Percentiles rank a stretch among this genome's conserved stretches.
Conservation (phyloP, 2,329 filamentous ascomycete species). For the Chalaropsis ovoidea region DNA sequence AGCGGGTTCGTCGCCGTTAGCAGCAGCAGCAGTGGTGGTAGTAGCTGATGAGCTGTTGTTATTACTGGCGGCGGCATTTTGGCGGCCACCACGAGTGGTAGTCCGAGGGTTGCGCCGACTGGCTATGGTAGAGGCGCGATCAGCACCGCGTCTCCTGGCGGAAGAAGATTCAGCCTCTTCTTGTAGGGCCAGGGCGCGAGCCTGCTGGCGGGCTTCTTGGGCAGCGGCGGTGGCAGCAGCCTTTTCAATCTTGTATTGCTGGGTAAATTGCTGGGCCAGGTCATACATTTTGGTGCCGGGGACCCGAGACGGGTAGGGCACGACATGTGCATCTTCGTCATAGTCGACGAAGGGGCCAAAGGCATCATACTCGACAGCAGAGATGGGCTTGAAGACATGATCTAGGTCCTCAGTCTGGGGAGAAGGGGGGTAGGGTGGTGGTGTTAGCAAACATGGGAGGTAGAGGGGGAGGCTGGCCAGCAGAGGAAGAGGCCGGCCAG, state of each 20-base stretch:
- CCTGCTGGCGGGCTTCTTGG: conserved; percentile 24
- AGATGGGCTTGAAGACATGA: conserved; percentile 39
- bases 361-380: conserved; percentile 37
- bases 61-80: conserved; percentile 26
- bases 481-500: not conserved
- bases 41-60: conserved; percentile 28
- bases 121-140: conserved; percentile 28
- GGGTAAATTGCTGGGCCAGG: conserved; percentile 31
- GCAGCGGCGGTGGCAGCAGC: conserved; percentile 28
- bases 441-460: conserved; percentile 20
- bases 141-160: conserved; percentile 23
- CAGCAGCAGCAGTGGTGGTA: conserved; percentile 24
- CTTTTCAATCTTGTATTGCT: conserved; percentile 32
- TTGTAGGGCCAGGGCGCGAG: conserved; percentile 19
- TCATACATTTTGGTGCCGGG: conserved; percentile 38
- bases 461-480: not conserved
- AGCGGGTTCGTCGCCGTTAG: conserved; percentile 20
- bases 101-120: conserved; percentile 38
- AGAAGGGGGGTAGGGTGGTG: conserved; percentile 22
- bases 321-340: conserved; percentile 35
- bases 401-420: conserved; percentile 37
- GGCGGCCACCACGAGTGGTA: conserved; percentile 27
- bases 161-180: conserved; percentile 17
- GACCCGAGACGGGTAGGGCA: conserved; percentile 39
- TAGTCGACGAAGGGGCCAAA: conserved; percentile 38